Conservation (phyloP, 345 rosid species). For the Salix koriyanagi region DNA sequence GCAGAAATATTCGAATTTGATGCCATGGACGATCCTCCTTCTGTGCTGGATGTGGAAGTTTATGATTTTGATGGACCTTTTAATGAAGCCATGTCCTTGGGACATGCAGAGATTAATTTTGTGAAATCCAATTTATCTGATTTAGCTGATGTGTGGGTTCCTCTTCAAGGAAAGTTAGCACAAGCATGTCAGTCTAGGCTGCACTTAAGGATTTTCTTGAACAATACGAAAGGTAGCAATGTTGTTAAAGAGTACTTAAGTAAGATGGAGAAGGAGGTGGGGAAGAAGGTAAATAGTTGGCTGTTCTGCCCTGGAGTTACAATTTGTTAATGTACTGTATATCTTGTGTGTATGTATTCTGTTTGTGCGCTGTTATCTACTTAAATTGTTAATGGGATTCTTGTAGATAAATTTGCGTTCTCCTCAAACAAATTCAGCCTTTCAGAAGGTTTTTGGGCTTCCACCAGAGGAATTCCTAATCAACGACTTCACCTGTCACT, state of each 20-base stretch:
- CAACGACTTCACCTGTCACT: slow-evolving; percentile 96
- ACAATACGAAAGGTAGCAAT: slow-evolving; percentile 79
- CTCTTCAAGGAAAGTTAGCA: slow-evolving; percentile 81
- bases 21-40: slow-evolving; percentile 98
- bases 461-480: slow-evolving; percentile 95
- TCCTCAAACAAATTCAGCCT: slow-evolving; percentile 94
- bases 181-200: slow-evolving; percentile 95
- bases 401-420: slow-evolving; percentile 85
- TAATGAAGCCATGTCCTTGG: slow-evolving; percentile 78
- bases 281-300: slow-evolving; percentile 68
- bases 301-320: slow-evolving; percentile 11
- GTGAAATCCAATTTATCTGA: slow-evolving; percentile 76
- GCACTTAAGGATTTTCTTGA: slow-evolving; percentile 82
- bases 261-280: slow-evolving; percentile 99
- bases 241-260: slow-evolving; percentile 74
- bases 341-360: not conserved
- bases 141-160: slow-evolving; percentile 87
- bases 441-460: slow-evolving; percentile 92
- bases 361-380: not conserved
- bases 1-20: slow-evolving; percentile 98
- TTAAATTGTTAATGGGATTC: slow-evolving; percentile 2
- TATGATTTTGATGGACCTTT: slow-evolving; percentile 94
- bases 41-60: slow-evolving; percentile 83
- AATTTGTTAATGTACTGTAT: not conserved
- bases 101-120: slow-evolving; percentile 82